Base-by-base conservation (phyloP, 371 early-diverging fungal species). In the Apophysomyces variabilis region DNA sequence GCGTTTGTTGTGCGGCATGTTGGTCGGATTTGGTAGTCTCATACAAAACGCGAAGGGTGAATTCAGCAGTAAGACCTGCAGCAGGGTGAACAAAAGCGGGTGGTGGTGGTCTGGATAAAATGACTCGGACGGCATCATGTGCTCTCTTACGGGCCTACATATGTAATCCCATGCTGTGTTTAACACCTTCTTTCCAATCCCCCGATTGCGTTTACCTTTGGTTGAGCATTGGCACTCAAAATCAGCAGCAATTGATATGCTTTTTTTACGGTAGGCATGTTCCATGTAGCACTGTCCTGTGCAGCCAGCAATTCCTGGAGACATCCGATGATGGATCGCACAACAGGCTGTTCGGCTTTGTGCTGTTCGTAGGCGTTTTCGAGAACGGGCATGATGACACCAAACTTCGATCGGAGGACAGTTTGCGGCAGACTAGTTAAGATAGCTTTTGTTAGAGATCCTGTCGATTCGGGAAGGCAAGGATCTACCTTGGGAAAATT, bases 41-140 rank as follows among this genome's bases (percentile, higher is more conserved):
- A 46, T 89, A 83, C 57, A 97, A 77, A 16, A 88, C 78, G 47
- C 85, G 78, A 18, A 90, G 68, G 57, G 90, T 85, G 61, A 90
- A 94, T 38, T 94, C 93, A 35, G 92, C 87, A 6, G 90, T 86
- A 61, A 86, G 80, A 57, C 78, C 70, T 43, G 93, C 89, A 38
- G 92, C 93, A 13, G 97, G 97, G 73, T 96, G 96, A 43, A 85
- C 76, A 4, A 81, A 57, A 58, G 86, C 79, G 14, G 95, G 94
- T 26, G 92, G 86, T 41, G 96, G 95, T 26, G 92, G 91, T 47
- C 77, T 76, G 4, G 84, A 76, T 41, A 96, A 75, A 45, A 96
- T 83, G 18, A 76, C 74, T 37, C 84, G 80, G 54, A 93, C 85
- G 11, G 92, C 93, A 61, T 96, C 96, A 66, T 93, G 95, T 26